Base-by-base conservation (phyloP, 129 eudicot species). In the Flaveria robusta region DNA sequence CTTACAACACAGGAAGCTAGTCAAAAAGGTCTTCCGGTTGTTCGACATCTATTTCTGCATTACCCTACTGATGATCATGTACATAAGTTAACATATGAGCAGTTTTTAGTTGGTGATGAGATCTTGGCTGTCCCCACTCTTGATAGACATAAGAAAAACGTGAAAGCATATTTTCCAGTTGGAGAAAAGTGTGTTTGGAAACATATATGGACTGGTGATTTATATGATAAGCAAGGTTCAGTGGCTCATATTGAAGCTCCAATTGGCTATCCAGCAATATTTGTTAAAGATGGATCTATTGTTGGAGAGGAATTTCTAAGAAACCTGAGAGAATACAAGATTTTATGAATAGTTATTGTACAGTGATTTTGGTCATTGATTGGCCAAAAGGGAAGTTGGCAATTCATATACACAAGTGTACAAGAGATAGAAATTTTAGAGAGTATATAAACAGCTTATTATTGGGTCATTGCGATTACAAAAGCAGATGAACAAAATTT, bases 11-110 rank as follows among this genome's bases (percentile, higher is more conserved):
- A 95, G 97, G 99, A 95, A 95, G 99, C 94, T 62, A 86, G 89
- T 13, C 72, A 83, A 74, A 95, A 89, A 81, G 99, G 99, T 64
- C 88, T 95, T 26, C 99, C 99, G 3, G 89, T 95, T 68, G 92
- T 97, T 76, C 91, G 99, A 5, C 99, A 95, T 87, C 76, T 95
- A 70, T 95, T 95, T 83, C 83, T 95, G 24, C 99, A 95, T 88
- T 95, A 95, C 86, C 97, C 99, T 49, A 60, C 83, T 63, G 99
- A 95, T 72, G 94, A 91, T 55, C 83, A 87, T 51, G 89, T 89
- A 54, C 97, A 95, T 20, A 89, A 45, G 54, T 84, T 95, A 37
- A 95, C 88, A 7, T 91, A 89, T 29, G 89, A 95, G 78, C 97
- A 95, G 77, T 95, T 95, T 83, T 83, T 95, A 50, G 99, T 95